phyloP scores from a whole-genome alignment of 2,329 filamentous ascomycete genomes.

The Berkeleyomyces rouxiae region DNA sequence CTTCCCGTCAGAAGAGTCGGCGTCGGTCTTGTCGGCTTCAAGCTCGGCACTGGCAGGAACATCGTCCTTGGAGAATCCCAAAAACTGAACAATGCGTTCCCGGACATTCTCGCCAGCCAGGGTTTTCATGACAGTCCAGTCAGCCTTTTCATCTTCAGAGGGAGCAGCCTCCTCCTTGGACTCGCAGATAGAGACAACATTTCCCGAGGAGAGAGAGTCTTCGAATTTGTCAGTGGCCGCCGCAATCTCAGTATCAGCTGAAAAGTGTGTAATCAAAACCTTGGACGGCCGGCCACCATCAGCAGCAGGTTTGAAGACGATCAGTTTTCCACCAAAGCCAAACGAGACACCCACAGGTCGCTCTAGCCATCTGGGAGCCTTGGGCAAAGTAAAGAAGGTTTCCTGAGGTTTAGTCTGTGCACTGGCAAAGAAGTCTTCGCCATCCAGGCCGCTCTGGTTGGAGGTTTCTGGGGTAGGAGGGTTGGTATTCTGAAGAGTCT shows the following conservation, averaged over 20 bases:
- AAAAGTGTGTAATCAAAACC: conserved; percentile 72
- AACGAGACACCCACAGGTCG: conserved; percentile 75
- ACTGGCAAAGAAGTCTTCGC: conserved; percentile 91
- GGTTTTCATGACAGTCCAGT: conserved; percentile 90
- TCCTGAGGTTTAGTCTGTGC: conserved; percentile 84
- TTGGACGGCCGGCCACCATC: conserved; percentile 56
- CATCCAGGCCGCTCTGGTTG: conserved; percentile 57
- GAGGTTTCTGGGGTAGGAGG: conserved; percentile 50
- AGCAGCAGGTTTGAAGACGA: conserved; percentile 45
- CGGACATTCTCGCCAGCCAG: conserved; percentile 58
- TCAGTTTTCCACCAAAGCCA: conserved; percentile 85
- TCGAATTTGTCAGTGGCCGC: conserved; percentile 76
- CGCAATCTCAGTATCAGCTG: conserved; percentile 73
- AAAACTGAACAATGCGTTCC: conserved; percentile 68
- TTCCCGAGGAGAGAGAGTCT: conserved; percentile 57
- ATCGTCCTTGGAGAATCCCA: conserved; percentile 60
- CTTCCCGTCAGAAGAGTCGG: conserved; percentile 25
- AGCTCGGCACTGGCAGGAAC: neutral
- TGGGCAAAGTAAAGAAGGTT: conserved; percentile 70
- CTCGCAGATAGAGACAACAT: conserved; percentile 65
- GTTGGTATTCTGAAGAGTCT: conserved; percentile 89
- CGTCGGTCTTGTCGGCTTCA: conserved; percentile 20
- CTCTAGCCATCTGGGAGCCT: conserved; percentile 82
- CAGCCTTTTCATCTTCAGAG: conserved; percentile 81
- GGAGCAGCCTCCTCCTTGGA: conserved; percentile 57